Conservation (phyloP, 108 stramenopile species). For the Pseudonitzschia delicatissima region DNA sequence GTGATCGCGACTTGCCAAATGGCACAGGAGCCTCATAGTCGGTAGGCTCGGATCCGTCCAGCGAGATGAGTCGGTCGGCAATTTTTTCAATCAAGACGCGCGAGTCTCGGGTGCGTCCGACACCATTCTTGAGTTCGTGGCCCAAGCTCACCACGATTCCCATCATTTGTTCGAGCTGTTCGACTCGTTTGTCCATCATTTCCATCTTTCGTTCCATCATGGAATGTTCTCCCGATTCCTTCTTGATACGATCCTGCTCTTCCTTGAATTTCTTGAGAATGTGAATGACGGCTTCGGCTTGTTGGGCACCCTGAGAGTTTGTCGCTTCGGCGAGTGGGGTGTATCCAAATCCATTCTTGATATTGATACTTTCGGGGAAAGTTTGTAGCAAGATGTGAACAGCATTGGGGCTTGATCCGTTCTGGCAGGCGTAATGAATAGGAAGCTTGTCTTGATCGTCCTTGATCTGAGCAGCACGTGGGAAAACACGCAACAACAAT, state of each 20-base stretch:
- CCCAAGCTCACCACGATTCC: constrained; percentile 37
- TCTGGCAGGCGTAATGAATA: constrained; percentile 84
- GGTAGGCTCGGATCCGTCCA: constrained; percentile 20
- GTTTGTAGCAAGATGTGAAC: constrained; percentile 66
- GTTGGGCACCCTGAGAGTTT: constrained; percentile 59
- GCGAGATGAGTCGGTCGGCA: constrained; percentile 41
- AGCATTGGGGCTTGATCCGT: constrained; percentile 58
- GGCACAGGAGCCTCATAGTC: background rate
- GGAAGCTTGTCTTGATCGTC: constrained; percentile 89
- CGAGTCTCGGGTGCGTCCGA: constrained; percentile 38
- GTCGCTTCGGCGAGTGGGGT: constrained; percentile 80
- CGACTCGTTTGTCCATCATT: constrained; percentile 40
- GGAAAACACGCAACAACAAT: constrained; percentile 73
- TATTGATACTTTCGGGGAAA: constrained; percentile 80
- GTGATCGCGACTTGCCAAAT: background rate
- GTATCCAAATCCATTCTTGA: constrained; percentile 81
- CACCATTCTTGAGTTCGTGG: constrained; percentile 41
- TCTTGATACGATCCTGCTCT: constrained; percentile 56
- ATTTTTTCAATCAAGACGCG: constrained; percentile 37
- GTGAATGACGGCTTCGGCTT: constrained; percentile 73
- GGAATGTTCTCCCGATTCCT: constrained; percentile 26
- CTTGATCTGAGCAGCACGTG: constrained; percentile 79
- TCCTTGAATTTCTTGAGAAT: constrained; percentile 76
- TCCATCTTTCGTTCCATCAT: constrained; percentile 44
- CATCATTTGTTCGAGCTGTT: constrained; percentile 43